Evolutionary conservation across 345 rosid species (phyloP).

Genomic region (Eucalyptus tenuipes): DNA sequence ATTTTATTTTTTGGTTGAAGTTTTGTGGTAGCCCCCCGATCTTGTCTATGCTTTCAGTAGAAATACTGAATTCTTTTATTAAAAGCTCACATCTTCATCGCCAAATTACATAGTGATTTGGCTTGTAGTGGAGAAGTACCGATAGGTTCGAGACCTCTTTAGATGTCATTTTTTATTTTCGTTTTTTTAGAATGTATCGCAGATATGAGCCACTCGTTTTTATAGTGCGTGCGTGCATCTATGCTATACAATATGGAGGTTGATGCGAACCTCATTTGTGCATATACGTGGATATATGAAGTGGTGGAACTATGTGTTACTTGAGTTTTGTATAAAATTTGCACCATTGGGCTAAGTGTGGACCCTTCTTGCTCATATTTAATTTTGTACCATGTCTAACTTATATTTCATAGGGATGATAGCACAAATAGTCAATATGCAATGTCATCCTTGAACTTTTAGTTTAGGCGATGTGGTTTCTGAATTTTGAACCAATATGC

Average conservation of each 20-base stretch:
- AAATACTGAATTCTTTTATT: neutral
- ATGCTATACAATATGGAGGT: neutral
- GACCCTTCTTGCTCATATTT: neutral
- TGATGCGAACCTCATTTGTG: neutral
- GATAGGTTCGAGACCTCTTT: neutral
- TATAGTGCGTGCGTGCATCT: neutral
- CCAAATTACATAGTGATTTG: neutral
- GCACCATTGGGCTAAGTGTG: neutral
- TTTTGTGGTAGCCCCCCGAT: neutral
- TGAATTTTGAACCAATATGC: neutral
- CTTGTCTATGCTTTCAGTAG: neutral
- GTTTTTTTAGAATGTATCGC: neutral
- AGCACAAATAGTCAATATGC: fast-evolving
- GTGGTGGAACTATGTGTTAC: neutral
- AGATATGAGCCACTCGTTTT: neutral
- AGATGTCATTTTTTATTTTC: neutral
- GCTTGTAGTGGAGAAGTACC: neutral
- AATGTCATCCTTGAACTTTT: fast-evolving
- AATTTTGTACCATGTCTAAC: neutral
- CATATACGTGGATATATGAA: neutral
- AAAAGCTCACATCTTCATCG: neutral
- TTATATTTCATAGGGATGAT: neutral
- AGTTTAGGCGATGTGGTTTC: fast-evolving
- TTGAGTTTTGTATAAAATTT: neutral
- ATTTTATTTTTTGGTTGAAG: neutral